These are phyloP conservation scores for barley (Hordeum vulgare) DNA, from an alignment of 176 grass and related monocot species.

Conservation along the genomic window MorexV3_pseudomolecules_assembly NC_058524.1:586675648-586676147, in stretches of 20 bases:
- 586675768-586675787: constrained; percentile 57
- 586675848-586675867: too few relatives aligned
- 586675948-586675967: constrained; percentile 89
- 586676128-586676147: constrained; percentile 54
- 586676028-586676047: constrained; percentile 75
- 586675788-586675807: constrained; percentile 45
- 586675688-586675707: constrained; percentile 51
- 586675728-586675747: constrained; percentile 55
- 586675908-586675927: constrained; percentile 69
- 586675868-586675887: too few relatives aligned
- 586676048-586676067: constrained; percentile 68
- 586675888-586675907: constrained; percentile 98
- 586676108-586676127: constrained; percentile 54
- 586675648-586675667: constrained; percentile 63
- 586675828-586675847: constrained; percentile 60
- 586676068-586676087: constrained; percentile 93
- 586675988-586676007: too few relatives aligned
- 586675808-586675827: constrained; percentile 48
- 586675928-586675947: constrained; percentile 88
- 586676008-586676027: constrained; percentile 65
- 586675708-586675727: constrained; percentile 45
- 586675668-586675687: constrained; percentile 50
- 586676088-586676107: too few relatives aligned
- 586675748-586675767: constrained; percentile 77
- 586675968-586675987: too few relatives aligned